Evolutionary conservation across 768 basidiomycete genomes (phyloP).

Genomic region (Xerocomellus amylosporus): DNA sequence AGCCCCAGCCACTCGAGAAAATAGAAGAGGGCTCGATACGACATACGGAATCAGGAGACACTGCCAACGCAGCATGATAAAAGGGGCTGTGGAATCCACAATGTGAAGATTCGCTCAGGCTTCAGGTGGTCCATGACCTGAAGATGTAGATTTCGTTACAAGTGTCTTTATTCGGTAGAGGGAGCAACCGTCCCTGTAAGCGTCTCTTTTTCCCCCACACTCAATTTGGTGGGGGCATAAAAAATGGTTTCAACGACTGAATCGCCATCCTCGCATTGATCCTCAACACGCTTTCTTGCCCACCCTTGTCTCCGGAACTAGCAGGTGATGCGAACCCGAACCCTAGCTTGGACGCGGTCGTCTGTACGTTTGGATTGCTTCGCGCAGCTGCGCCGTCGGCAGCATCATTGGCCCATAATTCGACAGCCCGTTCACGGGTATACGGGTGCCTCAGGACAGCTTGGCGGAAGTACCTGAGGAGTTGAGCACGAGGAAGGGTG

Average conservation of each 20-base stretch:
- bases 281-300: conserved; percentile 26
- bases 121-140: not conserved
- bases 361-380: conserved; percentile 46
- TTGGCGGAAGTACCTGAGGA: conserved; percentile 55
- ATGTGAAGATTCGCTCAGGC: not conserved
- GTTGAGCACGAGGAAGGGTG: conserved; percentile 46
- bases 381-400: conserved; percentile 50
- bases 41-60: not conserved
- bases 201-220: not conserved
- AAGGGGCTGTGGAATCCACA: not conserved
- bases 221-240: conserved; percentile 23
- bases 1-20: conserved; percentile 38
- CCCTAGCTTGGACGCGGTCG: conserved; percentile 45
- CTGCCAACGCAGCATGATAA: conserved; percentile 1
- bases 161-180: not conserved
- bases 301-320: conserved; percentile 4
- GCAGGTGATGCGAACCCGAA: conserved; percentile 33
- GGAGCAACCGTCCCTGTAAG: not conserved
- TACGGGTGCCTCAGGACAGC: conserved; percentile 53
- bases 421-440: conserved; percentile 43
- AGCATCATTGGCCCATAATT: conserved; percentile 60
- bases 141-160: not conserved
- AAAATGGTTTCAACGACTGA: conserved; percentile 26
- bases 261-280: conserved; percentile 25
- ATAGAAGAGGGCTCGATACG: not conserved